Base-by-base conservation (phyloP, 768 basidiomycete genomes). In the Suillus ampliporus region DNA sequence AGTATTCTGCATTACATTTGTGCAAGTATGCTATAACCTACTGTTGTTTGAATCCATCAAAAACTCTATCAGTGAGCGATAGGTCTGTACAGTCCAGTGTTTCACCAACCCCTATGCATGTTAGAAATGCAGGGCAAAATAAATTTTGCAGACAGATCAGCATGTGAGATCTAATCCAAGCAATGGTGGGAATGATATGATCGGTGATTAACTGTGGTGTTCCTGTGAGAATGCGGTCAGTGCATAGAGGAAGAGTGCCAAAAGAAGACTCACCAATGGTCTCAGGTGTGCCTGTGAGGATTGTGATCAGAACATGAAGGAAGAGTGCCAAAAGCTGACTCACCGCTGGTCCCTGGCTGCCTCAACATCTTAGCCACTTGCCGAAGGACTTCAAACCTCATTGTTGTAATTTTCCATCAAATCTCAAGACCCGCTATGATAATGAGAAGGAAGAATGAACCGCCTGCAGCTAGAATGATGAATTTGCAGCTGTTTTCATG, bases 1-100 rank as follows among this genome's bases (percentile, higher is more conserved):
- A n/a, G n/a, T n/a, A n/a, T n/a, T n/a, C n/a, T n/a, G n/a, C n/a
- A n/a, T n/a, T n/a, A n/a, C n/a, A n/a, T n/a, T n/a, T n/a, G n/a
- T n/a, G n/a, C n/a, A n/a, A n/a, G n/a, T n/a, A n/a, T n/a, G n/a
- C n/a, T 7, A 9, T 7, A 4, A 43, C 41, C 44, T 21, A 43
- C 44, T 46, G n/a, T 46, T 46, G 44, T n/a, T 46, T 8, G 44
- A 46, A 46, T 46, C n/a, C 21, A n/a, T n/a, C 44, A n/a, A 46
- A 44, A 46, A 46, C 44, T 7, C n/a, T 46, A 23, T 46, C 21
- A 11, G 44, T 46, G 44, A 21, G 9, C n/a, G 44, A 0, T 1
- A 46, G 4, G 11, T 46, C 21, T 2, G 21, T 46, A 46, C 44
- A 46, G 21, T 46, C 44, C 44, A 46, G n/a, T 10, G 5, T 46